Conservation (phyloP, 352 stramenopile genomes). For the Phytophthora sp. region DNA sequence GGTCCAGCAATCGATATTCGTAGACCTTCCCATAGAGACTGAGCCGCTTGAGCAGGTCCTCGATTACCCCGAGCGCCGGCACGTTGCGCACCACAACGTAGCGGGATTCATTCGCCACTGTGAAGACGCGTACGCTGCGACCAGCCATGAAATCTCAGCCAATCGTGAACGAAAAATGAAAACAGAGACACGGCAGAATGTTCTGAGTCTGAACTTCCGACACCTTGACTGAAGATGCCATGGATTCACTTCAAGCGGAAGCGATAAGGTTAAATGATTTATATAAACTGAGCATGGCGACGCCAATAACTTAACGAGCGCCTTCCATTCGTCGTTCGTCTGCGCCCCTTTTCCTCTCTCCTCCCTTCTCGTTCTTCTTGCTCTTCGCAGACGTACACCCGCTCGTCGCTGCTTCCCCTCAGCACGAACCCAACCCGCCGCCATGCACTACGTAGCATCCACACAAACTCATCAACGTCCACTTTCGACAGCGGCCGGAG, state of each 20-base stretch:
- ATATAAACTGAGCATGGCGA: slow-evolving; percentile 35
- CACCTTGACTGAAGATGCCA: slow-evolving; percentile 7
- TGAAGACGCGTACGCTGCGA: slow-evolving; percentile 58
- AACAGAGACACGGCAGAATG: slow-evolving; percentile 20
- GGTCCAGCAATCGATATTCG: slow-evolving; percentile 59
- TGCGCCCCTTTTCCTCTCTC: slow-evolving; percentile 24
- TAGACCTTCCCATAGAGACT: slow-evolving; percentile 60
- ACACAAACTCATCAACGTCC: slow-evolving; percentile 33
- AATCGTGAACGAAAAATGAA: slow-evolving; percentile 28
- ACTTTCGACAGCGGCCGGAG: slow-evolving; percentile 13
- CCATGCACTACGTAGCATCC: slow-evolving; percentile 25
- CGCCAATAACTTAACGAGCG: slow-evolving; percentile 61
- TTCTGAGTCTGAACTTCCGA: no score
- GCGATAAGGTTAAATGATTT: slow-evolving; percentile 25
- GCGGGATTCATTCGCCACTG: slow-evolving; percentile 62
- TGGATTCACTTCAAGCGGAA: slow-evolving; percentile 18
- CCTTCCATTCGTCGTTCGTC: slow-evolving; percentile 40
- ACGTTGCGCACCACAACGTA: slow-evolving; percentile 71
- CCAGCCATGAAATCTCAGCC: slow-evolving; percentile 30
- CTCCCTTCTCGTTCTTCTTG: not conserved
- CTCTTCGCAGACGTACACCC: slow-evolving; percentile 20
- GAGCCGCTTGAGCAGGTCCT: slow-evolving; percentile 60
- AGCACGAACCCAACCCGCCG: slow-evolving; percentile 15
- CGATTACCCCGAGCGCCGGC: slow-evolving; percentile 57
- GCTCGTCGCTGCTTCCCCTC: slow-evolving; percentile 17